Conservation (phyloP, 176 grass and related monocot genomes). For the Luzula sylvatica region DNA sequence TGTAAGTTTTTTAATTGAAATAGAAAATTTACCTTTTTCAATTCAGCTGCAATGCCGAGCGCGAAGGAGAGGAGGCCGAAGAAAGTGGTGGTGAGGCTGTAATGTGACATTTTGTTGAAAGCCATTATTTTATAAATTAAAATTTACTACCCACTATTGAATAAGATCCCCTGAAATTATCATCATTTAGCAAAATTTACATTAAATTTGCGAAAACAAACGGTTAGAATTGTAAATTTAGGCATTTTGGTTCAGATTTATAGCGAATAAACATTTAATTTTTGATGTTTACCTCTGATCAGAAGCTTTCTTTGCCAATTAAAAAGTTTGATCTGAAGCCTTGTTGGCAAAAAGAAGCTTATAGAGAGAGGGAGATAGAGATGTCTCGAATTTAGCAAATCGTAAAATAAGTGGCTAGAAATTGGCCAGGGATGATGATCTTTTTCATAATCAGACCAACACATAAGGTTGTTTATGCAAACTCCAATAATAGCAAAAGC, state of each 20-base stretch:
- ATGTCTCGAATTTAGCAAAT: neutral
- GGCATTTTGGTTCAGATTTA: too few species aligned
- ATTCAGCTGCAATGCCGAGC: conserved; percentile 32
- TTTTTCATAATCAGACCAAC: conserved; percentile 5
- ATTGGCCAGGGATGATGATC: neutral
- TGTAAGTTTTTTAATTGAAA: neutral
- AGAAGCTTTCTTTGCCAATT: conserved; percentile 22
- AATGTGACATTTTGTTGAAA: conserved; percentile 18
- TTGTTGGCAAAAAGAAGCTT: conserved; percentile 21
- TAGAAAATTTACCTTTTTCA: conserved; percentile 40
- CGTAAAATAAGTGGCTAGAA: neutral
- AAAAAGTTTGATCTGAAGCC: conserved; percentile 10
- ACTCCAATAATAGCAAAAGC: conserved; percentile 20
- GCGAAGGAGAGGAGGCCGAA: conserved; percentile 46
- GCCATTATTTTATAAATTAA: conserved; percentile 20
- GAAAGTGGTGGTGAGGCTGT: conserved; percentile 9
- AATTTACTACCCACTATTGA: neutral
- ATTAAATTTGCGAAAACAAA: neutral
- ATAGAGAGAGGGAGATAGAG: neutral
- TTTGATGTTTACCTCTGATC: neutral
- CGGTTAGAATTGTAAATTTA: too few species aligned
- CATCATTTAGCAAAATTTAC: neutral
- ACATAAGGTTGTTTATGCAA: neutral
- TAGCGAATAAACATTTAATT: too few species aligned
- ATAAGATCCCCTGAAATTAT: conserved; percentile 5